Conservation (phyloP, 805 yeast species). For the Barnettozyma siamensis region DNA sequence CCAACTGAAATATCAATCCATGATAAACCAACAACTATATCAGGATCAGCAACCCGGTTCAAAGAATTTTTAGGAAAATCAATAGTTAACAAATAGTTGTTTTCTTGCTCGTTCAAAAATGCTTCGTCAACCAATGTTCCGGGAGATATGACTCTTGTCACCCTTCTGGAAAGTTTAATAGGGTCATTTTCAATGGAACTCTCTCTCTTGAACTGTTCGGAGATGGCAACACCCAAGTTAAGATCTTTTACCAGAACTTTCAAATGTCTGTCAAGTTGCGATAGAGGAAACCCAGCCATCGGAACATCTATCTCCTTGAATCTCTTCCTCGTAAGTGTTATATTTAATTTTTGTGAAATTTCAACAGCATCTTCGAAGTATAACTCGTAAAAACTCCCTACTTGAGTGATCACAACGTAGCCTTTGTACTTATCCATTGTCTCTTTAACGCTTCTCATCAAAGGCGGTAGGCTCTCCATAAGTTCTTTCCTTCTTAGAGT, state of each 20-base stretch:
- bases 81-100: conserved; percentile 65
- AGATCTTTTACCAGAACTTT: conserved; percentile 65
- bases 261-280: conserved; percentile 66
- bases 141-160: conserved; percentile 80
- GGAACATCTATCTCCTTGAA: conserved; percentile 44
- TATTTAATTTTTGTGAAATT: conserved; percentile 63
- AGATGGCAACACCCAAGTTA: conserved; percentile 69
- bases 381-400: conserved; percentile 82
- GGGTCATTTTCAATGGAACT: conserved; percentile 26
- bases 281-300: conserved; percentile 89
- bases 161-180: conserved; percentile 52
- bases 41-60: conserved; percentile 31
- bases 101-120: conserved; percentile 64
- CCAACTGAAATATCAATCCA: conserved; percentile 93
- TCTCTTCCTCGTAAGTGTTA: conserved; percentile 58
- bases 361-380: conserved; percentile 84
- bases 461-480: conserved; percentile 26
- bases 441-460: conserved; percentile 31
- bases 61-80: conserved; percentile 48
- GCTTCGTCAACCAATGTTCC: conserved; percentile 90
- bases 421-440: conserved; percentile 42
- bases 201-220: conserved; percentile 54
- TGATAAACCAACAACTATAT: conserved; percentile 58
- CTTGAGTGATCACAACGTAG: conserved; percentile 67
- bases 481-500: conserved; percentile 3